phyloP scores from a whole-genome alignment of 805 yeast species.

The Blastobotrys robertii region DNA sequence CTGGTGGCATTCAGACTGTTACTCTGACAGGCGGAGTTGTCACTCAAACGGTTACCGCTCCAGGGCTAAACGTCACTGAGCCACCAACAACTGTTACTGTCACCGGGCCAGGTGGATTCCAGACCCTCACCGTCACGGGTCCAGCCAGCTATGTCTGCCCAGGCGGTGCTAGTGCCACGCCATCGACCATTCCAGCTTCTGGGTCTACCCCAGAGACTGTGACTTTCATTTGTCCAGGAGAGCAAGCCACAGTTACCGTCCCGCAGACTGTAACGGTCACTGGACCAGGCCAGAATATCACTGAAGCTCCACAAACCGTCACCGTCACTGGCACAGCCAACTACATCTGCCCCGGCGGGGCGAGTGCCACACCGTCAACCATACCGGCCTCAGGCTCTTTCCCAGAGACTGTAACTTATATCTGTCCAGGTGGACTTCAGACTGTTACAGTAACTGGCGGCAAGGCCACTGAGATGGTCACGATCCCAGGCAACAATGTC shows the following conservation, averaged over 20 bases:
- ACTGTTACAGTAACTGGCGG: slow-evolving; percentile 14
- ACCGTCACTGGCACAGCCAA: slow-evolving; percentile 2
- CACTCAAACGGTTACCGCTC: slow-evolving; percentile 8
- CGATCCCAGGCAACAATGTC: neutral
- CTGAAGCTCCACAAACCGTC: slow-evolving; percentile 6
- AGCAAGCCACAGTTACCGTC: neutral
- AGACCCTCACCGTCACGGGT: neutral
- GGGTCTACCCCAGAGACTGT: no score
- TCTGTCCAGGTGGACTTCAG: neutral
- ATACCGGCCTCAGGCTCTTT: no score
- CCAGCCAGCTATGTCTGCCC: no score
- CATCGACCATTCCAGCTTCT: no score
- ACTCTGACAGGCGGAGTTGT: neutral
- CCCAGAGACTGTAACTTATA: no score
- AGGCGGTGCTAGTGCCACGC: no score
- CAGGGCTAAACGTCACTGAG: slow-evolving; percentile 5
- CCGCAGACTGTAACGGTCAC: neutral
- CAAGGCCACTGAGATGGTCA: slow-evolving; percentile 5
- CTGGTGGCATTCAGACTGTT: neutral
- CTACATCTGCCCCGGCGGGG: no score
- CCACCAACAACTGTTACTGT: slow-evolving; percentile 8
- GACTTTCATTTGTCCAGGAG: no score
- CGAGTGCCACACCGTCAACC: no score
- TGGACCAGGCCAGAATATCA: slow-evolving; percentile 6
- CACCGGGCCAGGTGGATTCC: neutral